These are phyloP conservation scores for Suillus bovinus DNA, from an alignment of 768 basidiomycete genomes.

Conservation along the genomic window DNA sequence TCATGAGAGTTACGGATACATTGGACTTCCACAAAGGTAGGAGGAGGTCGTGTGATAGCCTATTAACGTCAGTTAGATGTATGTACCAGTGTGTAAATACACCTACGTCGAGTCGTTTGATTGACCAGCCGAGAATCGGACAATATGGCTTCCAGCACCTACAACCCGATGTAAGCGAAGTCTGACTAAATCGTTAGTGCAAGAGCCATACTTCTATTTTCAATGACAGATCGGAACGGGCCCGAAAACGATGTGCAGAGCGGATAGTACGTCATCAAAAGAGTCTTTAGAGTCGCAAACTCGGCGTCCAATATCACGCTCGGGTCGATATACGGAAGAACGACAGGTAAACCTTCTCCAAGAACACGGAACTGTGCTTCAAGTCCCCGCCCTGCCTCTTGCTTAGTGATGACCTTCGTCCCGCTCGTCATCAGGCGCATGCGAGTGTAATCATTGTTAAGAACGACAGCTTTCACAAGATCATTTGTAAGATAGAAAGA, in stretches of 20 bases:
- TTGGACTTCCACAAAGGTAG: conserved; percentile 97
- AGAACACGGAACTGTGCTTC: conserved; percentile 74
- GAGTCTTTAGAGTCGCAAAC: conserved; percentile 54
- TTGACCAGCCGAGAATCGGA: conserved; percentile 61
- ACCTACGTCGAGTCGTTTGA: conserved; percentile 57
- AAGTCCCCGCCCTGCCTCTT: conserved; percentile 68
- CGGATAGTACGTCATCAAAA: conserved; percentile 83
- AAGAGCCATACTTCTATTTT: conserved; percentile 50
- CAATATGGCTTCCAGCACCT: conserved; percentile 75
- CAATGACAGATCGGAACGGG: conserved; percentile 56
- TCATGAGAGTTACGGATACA: conserved; percentile 85
- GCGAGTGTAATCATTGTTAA: conserved; percentile 79
- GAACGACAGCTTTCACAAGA: conserved; percentile 77
- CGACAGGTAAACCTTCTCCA: conserved; percentile 79
- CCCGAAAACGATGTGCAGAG: conserved; percentile 62
- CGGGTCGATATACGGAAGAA: conserved; percentile 80
- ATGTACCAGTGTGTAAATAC: neutral
- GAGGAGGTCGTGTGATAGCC: conserved; percentile 76
- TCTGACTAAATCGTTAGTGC: neutral
- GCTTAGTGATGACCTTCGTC: conserved; percentile 89
- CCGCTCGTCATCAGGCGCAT: conserved; percentile 91
- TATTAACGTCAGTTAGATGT: conserved; percentile 26
- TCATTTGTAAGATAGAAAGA: conserved; percentile 89
- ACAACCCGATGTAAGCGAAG: neutral
- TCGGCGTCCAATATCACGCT: conserved; percentile 60